These are phyloP conservation scores for Chaetomium olivaceum DNA, from an alignment of 2,329 filamentous ascomycete genomes.

Conservation along the genomic window DNA sequence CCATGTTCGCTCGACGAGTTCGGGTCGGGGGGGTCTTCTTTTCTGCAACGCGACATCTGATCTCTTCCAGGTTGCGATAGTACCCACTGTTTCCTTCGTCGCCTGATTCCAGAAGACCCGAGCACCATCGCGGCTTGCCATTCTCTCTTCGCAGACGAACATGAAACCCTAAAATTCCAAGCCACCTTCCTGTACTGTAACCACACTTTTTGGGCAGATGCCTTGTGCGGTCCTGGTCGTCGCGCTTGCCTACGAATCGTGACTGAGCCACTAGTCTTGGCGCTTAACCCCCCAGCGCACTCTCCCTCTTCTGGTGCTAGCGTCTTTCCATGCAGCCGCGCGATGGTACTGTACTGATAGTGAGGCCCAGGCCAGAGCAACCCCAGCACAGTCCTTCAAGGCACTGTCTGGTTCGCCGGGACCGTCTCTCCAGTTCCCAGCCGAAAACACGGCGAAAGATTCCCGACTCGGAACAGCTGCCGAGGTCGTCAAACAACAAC, in stretches of 20 bases:
- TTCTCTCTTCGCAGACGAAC: not conserved
- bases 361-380: not conserved
- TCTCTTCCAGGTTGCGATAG: not conserved
- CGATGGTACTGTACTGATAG: constrained; percentile 5
- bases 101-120: constrained; percentile 9
- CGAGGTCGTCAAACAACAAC: not conserved
- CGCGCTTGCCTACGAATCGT: not conserved
- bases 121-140: not conserved
- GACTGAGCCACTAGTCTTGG: constrained; percentile 19
- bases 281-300: not conserved
- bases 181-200: constrained; percentile 6
- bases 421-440: not conserved
- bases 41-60: constrained; percentile 6
- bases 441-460: not conserved
- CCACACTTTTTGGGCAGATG: constrained; percentile 10
- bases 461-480: not conserved
- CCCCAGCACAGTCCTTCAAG: too few relatives aligned
- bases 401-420: not conserved
- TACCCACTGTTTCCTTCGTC: constrained; percentile 1
- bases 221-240: constrained; percentile 23
- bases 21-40: not conserved
- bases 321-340: not conserved
- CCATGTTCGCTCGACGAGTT: not conserved
- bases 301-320: constrained; percentile 1
- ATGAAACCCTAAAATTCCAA: not conserved